Conservation (phyloP, 495 filamentous ascomycete genomes). For the Xylaria grammica region DNA sequence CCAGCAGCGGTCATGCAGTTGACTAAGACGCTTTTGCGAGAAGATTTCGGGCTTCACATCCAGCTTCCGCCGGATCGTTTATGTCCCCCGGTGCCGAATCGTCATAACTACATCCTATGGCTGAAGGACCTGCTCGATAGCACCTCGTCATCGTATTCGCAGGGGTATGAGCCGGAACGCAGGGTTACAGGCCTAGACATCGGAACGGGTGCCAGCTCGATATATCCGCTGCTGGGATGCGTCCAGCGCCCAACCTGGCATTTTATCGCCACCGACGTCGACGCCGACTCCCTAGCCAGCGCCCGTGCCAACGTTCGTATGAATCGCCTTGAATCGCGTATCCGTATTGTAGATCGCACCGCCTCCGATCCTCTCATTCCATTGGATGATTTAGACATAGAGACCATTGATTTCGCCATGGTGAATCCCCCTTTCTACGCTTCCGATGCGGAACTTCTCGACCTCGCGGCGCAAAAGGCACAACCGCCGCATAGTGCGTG, state of each 20-base stretch:
- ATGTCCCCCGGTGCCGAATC: constrained; percentile 88
- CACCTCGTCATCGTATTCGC: constrained; percentile 61
- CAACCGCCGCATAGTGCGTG: constrained; percentile 76
- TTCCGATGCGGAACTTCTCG: constrained; percentile 69
- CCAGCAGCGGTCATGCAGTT: constrained; percentile 79
- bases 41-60: constrained; percentile 75
- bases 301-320: constrained; percentile 65
- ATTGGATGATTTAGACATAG: constrained; percentile 56
- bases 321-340: constrained; percentile 69
- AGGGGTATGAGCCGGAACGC: constrained; percentile 36
- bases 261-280: constrained; percentile 85
- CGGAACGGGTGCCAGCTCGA: constrained; percentile 87
- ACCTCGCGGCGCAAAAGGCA: constrained; percentile 67
- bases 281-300: constrained; percentile 68
- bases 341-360: constrained; percentile 64
- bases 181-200: constrained; percentile 80
- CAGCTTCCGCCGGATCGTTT: constrained; percentile 77
- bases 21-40: constrained; percentile 76
- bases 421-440: constrained; percentile 95
- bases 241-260: constrained; percentile 67
- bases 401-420: constrained; percentile 83
- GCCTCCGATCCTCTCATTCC: constrained; percentile 65
- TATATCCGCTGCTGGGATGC: constrained; percentile 89
- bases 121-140: constrained; percentile 84
- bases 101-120: constrained; percentile 92